Evolutionary conservation across 208 protist species (phyloP), one percentile per base, ranked within the genome.

Genomic region (Trypanosoma scelopori): DNA sequence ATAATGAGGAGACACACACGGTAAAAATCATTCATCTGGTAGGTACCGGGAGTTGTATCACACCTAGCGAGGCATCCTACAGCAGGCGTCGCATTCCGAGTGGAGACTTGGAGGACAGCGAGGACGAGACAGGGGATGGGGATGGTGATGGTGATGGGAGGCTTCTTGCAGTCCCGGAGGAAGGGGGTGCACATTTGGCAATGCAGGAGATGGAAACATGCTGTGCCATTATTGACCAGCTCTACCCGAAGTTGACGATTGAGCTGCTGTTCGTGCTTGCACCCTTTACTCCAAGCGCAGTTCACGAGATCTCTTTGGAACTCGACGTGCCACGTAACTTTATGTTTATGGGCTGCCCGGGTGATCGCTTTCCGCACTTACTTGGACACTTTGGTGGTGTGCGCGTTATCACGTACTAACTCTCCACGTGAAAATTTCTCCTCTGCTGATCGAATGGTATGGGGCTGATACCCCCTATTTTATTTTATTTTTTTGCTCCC

Each of bases 281-380:
- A n/a, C 42, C 46, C n/a, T 93, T 93, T 42, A 68, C 46, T 18
- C 69, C 76, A 35, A 48, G 56, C 5, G 37, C 64, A 0, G 55
- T 91, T 39, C 43, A 84, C 27, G 60, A 69, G 12, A 45, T 96
- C 6, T 81, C 72, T 20, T 22, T 71, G n/a, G 37, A 73, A 3
- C 59, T 93, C 15, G 37, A 62, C 3, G 69, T 93, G 32, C 84
- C 82, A 18, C 78, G 78, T 42, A 90, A 95, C 64, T 85, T 92
- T 61, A 92, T 92, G 79, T 95, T 94, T 51, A 88, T 94, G 23
- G 32, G 78, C 16, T 94, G 85, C 64, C 87, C 81, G 28, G 71
- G 63, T 35, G 68, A 76, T 35, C 45, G 68, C 27, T 82, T 87
- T 61, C 60, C 67, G 15, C 58, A 82, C 28, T 56, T 75, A 30